phyloP scores from a whole-genome alignment of 163 green algal species.

The Chlamydomonas reinhardtii region DNA sequence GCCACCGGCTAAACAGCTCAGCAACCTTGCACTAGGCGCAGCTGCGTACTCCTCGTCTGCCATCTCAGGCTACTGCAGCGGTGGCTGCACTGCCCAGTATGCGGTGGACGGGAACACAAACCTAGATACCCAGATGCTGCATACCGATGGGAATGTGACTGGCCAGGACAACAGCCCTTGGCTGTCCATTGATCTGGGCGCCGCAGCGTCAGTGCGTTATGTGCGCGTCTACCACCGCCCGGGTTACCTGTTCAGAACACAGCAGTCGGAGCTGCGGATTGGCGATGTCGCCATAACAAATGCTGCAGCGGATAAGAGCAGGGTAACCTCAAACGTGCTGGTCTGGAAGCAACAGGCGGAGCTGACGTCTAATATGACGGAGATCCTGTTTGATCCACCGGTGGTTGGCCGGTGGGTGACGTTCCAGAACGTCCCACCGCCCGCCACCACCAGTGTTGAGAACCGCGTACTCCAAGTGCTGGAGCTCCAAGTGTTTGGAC shows the following conservation, averaged over 20 bases:
- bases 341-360: neutral
- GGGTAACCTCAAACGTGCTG: neutral
- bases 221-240: neutral
- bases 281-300: too few species aligned
- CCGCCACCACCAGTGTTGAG: neutral
- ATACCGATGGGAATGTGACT: neutral
- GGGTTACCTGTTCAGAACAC: neutral
- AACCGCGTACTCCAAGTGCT: too few species aligned
- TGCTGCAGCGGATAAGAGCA: too few species aligned
- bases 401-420: conserved; percentile 7
- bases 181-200: conserved; percentile 8
- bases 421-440: neutral
- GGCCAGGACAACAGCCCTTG: too few species aligned
- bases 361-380: too few species aligned
- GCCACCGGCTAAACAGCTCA: too few species aligned
- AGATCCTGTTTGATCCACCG: neutral
- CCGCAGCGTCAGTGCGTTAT: neutral
- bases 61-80: neutral
- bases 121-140: neutral
- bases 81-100: neutral
- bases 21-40: conserved; percentile 12
- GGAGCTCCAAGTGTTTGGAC: too few species aligned
- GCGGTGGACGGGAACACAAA: neutral
- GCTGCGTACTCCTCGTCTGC: neutral
- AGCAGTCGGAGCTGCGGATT: neutral